Conservation (phyloP, 2,329 filamentous ascomycete species). For the Paecilomyces dactylethromorphus region DNA sequence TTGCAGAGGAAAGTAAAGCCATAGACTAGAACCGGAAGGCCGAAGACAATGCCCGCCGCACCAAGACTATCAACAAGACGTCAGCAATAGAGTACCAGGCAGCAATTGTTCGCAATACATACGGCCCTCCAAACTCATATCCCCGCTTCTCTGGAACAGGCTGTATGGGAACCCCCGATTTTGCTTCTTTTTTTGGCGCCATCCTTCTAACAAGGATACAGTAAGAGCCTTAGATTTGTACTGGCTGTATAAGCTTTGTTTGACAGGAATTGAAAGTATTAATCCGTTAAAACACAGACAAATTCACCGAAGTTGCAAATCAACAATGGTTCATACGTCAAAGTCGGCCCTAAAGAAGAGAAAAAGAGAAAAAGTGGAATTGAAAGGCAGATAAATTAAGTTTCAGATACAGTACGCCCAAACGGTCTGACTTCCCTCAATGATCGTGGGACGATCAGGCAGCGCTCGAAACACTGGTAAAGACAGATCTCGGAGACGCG, state of each 20-base stretch:
- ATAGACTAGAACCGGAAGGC: constrained; percentile 73
- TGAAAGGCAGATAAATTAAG: background rate
- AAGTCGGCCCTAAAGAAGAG: background rate
- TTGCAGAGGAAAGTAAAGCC: constrained; percentile 81
- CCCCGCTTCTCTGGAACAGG: constrained; percentile 34
- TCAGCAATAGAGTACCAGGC: constrained; percentile 7
- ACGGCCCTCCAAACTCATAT: constrained; percentile 45
- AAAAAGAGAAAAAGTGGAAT: background rate
- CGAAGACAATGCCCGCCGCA: constrained; percentile 69
- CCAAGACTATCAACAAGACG: constrained; percentile 53
- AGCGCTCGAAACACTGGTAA: background rate
- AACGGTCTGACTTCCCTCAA: background rate
- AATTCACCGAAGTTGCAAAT: background rate
- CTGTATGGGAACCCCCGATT: constrained; percentile 25
- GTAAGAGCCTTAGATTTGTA: background rate
- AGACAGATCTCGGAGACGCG: background rate
- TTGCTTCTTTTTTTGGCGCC: constrained; percentile 26
- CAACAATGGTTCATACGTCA: background rate
- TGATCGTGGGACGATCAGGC: background rate
- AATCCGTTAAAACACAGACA: background rate
- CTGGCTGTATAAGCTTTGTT: background rate
- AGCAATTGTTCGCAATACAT: constrained; percentile 16
- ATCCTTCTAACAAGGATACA: constrained; percentile 11
- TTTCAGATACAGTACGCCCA: background rate
- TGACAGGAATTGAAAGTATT: background rate